Evolutionary conservation across 495 filamentous ascomycete genomes (phyloP), one percentile per base, ranked within the genome.

Genomic region (Talaromyces nanjingensis): DNA sequence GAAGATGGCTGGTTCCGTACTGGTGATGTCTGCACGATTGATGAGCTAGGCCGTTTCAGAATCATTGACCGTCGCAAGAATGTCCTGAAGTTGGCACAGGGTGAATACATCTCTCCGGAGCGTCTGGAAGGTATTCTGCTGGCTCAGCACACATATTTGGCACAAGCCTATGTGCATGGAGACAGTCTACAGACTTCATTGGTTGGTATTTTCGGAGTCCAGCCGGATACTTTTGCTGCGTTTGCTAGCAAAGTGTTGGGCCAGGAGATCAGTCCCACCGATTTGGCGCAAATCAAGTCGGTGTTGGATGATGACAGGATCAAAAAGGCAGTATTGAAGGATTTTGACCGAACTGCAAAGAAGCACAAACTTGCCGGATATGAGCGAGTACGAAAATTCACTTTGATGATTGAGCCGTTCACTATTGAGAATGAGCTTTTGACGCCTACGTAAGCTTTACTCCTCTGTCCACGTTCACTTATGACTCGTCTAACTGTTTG

Each of bases 31-130:
- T 89, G 84, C 70, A 82, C 83, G 18, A 79, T 98, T 29, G 94
- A 98, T 72, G 85, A 85, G 59, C 75, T 89, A 69, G 94, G 94
- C 63, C 90, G 96, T 63, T 90, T 98, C 78, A 86, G 84, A 68
- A 93, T 98, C 75, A 88, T 98, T 69, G 94, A 98, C 76, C 92
- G 94, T 66, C 88, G 92, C 70, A 98, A 98, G 88, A 98, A 98
- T 75, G 90, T 98, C 16, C 87, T 98, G 71, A 98, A 98, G 84
- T 84, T 98, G 52, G 89, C 94, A 0, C 94, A 98, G 73, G 94
- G 94, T 73, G 94, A 98, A 79, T 98, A 98, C 74, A 91, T 98
- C 68, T 97, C 92, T 31, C 94, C 94, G 25, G 94, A 98, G 79
- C 90, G 93, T 33, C 88, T 98, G 70, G 94, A 98, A 81, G 97